phyloP scores from a whole-genome alignment of 495 filamentous ascomycete species.

The Penicillium pancosmium region DNA sequence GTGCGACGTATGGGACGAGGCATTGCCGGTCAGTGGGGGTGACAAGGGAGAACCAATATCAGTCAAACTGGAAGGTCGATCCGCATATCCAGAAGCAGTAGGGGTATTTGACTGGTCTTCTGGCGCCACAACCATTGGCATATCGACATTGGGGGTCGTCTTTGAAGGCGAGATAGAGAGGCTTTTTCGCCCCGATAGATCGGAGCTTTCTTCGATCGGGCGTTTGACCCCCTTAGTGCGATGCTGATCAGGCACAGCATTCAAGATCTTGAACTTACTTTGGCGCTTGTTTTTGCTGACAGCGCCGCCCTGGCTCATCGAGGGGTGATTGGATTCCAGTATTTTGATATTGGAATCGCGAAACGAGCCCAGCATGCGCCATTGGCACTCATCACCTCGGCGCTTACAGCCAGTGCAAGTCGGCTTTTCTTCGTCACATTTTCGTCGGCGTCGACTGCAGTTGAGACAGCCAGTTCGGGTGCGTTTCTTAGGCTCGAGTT shows the following conservation, averaged over 20 bases:
- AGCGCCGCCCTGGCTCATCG: conserved; percentile 31
- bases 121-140: background rate
- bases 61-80: background rate
- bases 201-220: background rate
- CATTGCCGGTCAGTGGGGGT: conserved; percentile 20
- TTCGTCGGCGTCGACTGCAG: conserved; percentile 35
- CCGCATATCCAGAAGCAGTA: conserved; percentile 2
- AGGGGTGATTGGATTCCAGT: conserved; percentile 34
- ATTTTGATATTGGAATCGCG: conserved; percentile 38
- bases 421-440: conserved; percentile 39
- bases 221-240: conserved; percentile 4
- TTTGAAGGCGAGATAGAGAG: conserved; percentile 6
- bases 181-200: background rate
- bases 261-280: conserved; percentile 38
- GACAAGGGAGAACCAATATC: conserved; percentile 11
- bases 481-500: conserved; percentile 28
- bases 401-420: conserved; percentile 35
- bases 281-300: conserved; percentile 22
- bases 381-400: conserved; percentile 34
- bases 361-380: conserved; percentile 39
- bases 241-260: conserved; percentile 8
- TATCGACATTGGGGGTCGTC: background rate
- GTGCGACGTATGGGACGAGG: conserved; percentile 12
- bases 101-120: background rate
- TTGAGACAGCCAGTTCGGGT: conserved; percentile 39